Evolutionary conservation across 2,329 filamentous ascomycete species (phyloP).

Genomic region (Hypomyces perniciosus): DNA sequence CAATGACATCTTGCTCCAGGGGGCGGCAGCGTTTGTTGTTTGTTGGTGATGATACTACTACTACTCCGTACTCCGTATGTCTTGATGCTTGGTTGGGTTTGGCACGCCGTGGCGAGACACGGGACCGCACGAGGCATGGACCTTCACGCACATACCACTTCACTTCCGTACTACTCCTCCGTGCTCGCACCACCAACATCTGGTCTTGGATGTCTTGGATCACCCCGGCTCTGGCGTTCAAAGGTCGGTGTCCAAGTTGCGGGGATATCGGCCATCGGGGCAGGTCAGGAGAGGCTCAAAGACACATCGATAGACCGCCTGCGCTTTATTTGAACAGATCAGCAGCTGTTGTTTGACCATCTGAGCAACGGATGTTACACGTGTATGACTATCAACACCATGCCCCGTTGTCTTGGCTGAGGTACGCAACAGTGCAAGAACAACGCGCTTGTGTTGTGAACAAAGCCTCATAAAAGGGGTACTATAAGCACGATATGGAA

Average conservation of each 20-base stretch:
- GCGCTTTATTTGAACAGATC: background rate
- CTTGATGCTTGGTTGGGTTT: background rate
- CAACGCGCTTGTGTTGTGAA: constrained; percentile 7
- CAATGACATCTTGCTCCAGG: too few relatives aligned
- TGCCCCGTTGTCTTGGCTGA: constrained; percentile 5
- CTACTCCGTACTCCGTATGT: background rate
- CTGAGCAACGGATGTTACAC: background rate
- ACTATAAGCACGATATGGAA: constrained; percentile 5
- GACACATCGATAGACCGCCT: constrained; percentile 11
- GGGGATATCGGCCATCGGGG: background rate
- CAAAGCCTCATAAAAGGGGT: constrained; percentile 5
- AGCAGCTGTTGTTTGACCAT: too few relatives aligned
- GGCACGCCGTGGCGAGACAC: constrained; percentile 7
- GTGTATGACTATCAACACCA: background rate
- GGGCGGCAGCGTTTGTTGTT: background rate
- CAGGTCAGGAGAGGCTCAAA: constrained; percentile 10
- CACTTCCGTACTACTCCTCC: background rate
- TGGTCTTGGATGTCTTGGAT: background rate
- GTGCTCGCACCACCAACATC: background rate
- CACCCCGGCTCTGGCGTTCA: background rate
- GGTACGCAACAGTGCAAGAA: constrained; percentile 5
- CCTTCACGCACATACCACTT: background rate
- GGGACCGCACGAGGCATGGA: constrained; percentile 1
- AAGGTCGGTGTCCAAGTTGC: constrained; percentile 4
- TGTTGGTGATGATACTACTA: background rate